These are phyloP conservation scores for Kwoniella shivajii DNA, from an alignment of 1,284 basidiomycete species.

Conservation along the genomic window DNA sequence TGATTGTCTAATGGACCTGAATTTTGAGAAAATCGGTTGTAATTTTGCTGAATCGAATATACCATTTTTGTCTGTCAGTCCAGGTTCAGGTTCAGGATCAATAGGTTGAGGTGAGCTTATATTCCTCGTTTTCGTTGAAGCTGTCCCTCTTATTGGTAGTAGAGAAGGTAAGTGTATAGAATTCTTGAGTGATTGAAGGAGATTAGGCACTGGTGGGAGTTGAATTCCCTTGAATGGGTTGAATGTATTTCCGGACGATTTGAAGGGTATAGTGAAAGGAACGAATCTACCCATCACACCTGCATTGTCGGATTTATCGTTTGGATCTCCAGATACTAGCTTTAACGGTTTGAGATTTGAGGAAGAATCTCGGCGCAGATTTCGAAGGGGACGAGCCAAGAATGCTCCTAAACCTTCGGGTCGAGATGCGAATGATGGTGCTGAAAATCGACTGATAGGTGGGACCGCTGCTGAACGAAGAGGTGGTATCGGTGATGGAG, in stretches of 20 bases:
- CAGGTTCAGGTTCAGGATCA: not conserved
- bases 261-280: not conserved
- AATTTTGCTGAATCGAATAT: conserved; percentile 1
- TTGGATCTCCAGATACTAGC: not conserved
- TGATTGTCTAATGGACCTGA: conserved; percentile 10
- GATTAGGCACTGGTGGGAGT: not conserved
- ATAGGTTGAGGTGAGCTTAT: conserved; percentile 1
- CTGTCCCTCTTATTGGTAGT: no score
- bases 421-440: not conserved
- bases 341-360: not conserved
- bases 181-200: not conserved
- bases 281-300: not conserved
- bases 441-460: not conserved
- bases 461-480: not conserved
- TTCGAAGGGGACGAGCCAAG: not conserved
- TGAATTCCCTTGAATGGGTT: not conserved
- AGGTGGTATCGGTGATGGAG: not conserved
- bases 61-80: not conserved
- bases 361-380: conserved; percentile 18
- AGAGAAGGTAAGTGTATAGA: no score
- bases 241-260: not conserved
- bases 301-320: not conserved
- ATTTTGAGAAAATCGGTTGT: conserved; percentile 7
- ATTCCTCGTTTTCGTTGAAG: not conserved
- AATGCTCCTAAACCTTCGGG: not conserved